Base-by-base conservation (phyloP, 2,329 filamentous ascomycete genomes). In the Aphanoascus verrucosus region DNA sequence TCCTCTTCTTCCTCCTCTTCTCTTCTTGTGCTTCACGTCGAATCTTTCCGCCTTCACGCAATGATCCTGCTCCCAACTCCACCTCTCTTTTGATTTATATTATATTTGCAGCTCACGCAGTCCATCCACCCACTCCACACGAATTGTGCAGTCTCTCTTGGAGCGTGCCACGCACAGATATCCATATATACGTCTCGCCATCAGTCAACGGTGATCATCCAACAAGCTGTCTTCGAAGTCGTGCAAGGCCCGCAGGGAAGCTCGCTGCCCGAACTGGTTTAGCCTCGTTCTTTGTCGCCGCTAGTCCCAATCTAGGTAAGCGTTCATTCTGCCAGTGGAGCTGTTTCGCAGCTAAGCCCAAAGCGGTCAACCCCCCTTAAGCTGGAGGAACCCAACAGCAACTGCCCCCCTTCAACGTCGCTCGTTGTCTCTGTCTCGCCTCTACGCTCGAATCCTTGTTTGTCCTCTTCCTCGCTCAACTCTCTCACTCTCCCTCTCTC, bases 1-100 rank as follows among this genome's bases (percentile, higher is more conserved):
- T 57, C 55, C 45, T 52, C 23, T 28, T 28, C 23, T 28, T 57
- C 55, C 45, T 52, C 41, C 49, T 54, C 56, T 37, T 40, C 56
- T 57, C 23, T 28, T 28, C 23, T 28, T 7, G 7, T 28, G 3
- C 23, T 28, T 28, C 23, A 28, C 23, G 3, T 28, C 7, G 23
- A 28, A 28, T 28, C 23, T 28, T 28, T 7, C 7, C 23, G 23
- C 7, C 23, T 28, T 28, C 23, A 28, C 23, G 23, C 23, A 4
- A 28, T 7, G 23, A 7, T 28, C 23, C 23, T 28, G 23, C 23
- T 28, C 23, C 23, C 23, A 28, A 28, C 23, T 28, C 23, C 23
- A 28, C 7, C 23, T 28, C 7, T 28, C 23, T 28, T 28, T 28
- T 28, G 23, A 28, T 28, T 7, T 28, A 28, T 28, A 28, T 7